Conservation (phyloP, 2,329 filamentous ascomycete genomes). For the Thermoascus crustaceus region DNA sequence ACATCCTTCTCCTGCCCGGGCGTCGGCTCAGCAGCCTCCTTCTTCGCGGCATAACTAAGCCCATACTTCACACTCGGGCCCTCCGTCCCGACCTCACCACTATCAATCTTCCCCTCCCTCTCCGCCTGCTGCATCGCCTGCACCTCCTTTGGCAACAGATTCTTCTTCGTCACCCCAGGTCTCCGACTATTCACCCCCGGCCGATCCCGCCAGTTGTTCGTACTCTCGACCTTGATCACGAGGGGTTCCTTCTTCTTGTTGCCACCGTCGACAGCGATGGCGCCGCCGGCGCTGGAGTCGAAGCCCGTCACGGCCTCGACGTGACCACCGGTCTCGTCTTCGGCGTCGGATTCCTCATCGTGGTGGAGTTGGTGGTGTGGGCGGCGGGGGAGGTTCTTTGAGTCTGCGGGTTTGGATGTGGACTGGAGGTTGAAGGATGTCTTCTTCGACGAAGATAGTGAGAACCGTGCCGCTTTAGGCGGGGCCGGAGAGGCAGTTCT, state of each 20-base stretch:
- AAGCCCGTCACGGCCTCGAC: constrained; percentile 50
- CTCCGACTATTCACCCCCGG: constrained; percentile 44
- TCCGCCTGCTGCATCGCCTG: constrained; percentile 40
- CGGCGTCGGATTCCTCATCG: constrained; percentile 48
- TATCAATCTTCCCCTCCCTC: constrained; percentile 22
- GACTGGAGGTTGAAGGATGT: constrained; percentile 25
- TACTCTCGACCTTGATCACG: constrained; percentile 70
- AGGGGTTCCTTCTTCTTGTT: constrained; percentile 51
- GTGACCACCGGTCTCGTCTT: constrained; percentile 21
- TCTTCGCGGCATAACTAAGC: constrained; percentile 49
- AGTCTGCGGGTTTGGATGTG: constrained; percentile 13
- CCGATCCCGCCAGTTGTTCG: constrained; percentile 62
- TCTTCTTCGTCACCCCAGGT: constrained; percentile 48
- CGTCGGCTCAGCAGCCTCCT: constrained; percentile 16
- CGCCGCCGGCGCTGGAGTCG: constrained; percentile 37
- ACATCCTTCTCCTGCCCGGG: constrained; percentile 16
- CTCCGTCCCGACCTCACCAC: constrained; percentile 39
- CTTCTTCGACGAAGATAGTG: constrained; percentile 34
- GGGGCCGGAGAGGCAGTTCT: not conserved
- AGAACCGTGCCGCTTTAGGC: constrained; percentile 26
- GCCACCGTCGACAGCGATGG: constrained; percentile 31
- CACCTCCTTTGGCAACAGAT: constrained; percentile 50
- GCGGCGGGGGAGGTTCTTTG: constrained; percentile 18
- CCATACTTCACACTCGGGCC: constrained; percentile 46
- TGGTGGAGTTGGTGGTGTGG: constrained; percentile 23